A percentile compares a stretch with the other conserved stretches of the same genome.
phyloP scores from a whole-genome alignment of 2,329 filamentous ascomycete species.

The Nannizziopsis arthrosporioides region DNA sequence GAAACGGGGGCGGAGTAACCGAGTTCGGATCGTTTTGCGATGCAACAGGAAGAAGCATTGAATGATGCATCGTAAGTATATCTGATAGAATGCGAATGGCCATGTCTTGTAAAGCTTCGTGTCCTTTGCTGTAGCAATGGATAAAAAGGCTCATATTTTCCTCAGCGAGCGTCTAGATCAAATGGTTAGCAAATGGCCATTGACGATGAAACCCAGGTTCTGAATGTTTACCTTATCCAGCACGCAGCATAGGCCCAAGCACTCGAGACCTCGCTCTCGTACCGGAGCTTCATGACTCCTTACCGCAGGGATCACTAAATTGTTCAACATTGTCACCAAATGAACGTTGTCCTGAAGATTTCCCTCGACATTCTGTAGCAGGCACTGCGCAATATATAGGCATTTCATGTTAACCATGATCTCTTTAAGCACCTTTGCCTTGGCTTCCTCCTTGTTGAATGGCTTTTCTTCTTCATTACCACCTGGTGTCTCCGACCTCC shows the following conservation, averaged over 20 bases:
- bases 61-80: slow-evolving; percentile 78
- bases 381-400: slow-evolving; percentile 91
- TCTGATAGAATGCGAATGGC: slow-evolving; percentile 86
- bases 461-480: slow-evolving; percentile 48
- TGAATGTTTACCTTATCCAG: slow-evolving; percentile 56
- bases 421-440: slow-evolving; percentile 61
- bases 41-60: slow-evolving; percentile 53
- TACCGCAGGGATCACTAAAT: slow-evolving; percentile 87
- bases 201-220: no score
- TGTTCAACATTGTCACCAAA: slow-evolving; percentile 96
- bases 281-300: slow-evolving; percentile 87
- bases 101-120: slow-evolving; percentile 78
- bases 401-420: slow-evolving; percentile 98
- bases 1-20: slow-evolving; percentile 36
- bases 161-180: slow-evolving; percentile 59
- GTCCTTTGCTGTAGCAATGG: slow-evolving; percentile 89
- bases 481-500: slow-evolving; percentile 31
- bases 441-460: slow-evolving; percentile 47
- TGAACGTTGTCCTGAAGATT: slow-evolving; percentile 81
- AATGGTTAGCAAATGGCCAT: neutral
- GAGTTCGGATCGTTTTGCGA: slow-evolving; percentile 37
- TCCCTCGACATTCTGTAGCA: slow-evolving; percentile 84
- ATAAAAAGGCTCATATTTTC: slow-evolving; percentile 89
- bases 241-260: slow-evolving; percentile 79
- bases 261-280: slow-evolving; percentile 77